Conservation (phyloP, 805 yeast genomes). For the Kregervanrija delftensis region DNA sequence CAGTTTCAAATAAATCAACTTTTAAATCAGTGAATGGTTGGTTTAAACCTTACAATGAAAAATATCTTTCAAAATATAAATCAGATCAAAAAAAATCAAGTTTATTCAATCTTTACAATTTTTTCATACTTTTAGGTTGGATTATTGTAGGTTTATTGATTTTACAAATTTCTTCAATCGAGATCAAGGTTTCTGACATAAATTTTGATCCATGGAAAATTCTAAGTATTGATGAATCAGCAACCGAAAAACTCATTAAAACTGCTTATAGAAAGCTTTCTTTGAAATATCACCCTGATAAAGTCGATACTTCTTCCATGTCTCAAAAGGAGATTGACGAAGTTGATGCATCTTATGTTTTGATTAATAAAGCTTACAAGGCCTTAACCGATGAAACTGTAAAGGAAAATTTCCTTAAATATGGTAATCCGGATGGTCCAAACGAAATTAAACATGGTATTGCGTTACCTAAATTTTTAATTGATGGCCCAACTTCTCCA, state of each 20-base stretch:
- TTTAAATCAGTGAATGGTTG: slow-evolving; percentile 20
- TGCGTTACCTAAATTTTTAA: slow-evolving; percentile 86
- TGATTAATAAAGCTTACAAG: slow-evolving; percentile 86
- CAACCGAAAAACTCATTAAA: slow-evolving; percentile 72
- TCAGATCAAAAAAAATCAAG: slow-evolving; percentile 19
- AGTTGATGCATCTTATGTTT: slow-evolving; percentile 71
- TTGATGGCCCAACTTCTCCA: slow-evolving; percentile 72
- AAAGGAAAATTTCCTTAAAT: slow-evolving; percentile 72
- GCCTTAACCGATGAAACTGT: slow-evolving; percentile 87
- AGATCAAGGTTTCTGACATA: slow-evolving; percentile 34
- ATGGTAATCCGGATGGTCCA: slow-evolving; percentile 98
- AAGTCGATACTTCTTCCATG: slow-evolving; percentile 56
- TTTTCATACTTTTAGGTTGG: slow-evolving; percentile 54
- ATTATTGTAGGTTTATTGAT: slow-evolving; percentile 36
- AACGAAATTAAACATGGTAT: slow-evolving; percentile 87
- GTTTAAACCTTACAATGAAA: slow-evolving; percentile 31
- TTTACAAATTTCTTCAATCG: slow-evolving; percentile 36
- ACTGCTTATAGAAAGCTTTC: slow-evolving; percentile 82
- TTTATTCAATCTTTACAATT: slow-evolving; percentile 28
- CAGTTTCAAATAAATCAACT: not conserved
- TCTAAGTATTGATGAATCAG: slow-evolving; percentile 60
- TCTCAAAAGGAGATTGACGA: slow-evolving; percentile 47
- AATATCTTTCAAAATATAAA: slow-evolving; percentile 24
- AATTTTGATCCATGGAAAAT: slow-evolving; percentile 88
- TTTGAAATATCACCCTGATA: slow-evolving; percentile 89